A percentile compares a stretch with the other conserved stretches of the same genome.
phyloP scores from a whole-genome alignment of 129 eudicot species.

The Artemisia argyi region DNA sequence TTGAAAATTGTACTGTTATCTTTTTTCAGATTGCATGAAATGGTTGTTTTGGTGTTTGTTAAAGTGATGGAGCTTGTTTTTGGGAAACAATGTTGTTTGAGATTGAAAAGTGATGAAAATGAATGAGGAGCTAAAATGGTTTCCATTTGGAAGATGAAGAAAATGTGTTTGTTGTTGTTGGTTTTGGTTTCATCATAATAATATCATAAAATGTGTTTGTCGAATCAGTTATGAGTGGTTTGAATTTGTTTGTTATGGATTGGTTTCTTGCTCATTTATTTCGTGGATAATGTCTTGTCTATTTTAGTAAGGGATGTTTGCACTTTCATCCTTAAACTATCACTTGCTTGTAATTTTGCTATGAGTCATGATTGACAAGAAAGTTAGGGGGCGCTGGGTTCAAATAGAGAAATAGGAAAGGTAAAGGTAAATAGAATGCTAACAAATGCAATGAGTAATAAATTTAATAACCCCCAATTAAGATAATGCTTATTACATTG shows the following conservation, averaged over 20 bases:
- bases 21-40: slow-evolving; percentile 58
- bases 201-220: slow-evolving; percentile 27
- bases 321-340: background rate
- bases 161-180: slow-evolving; percentile 23
- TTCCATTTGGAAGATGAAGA: slow-evolving; percentile 58
- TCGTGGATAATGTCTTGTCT: slow-evolving; percentile 57
- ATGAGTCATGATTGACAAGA: background rate
- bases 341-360: background rate
- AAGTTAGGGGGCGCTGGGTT: too few relatives aligned
- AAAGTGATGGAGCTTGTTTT: slow-evolving; percentile 37
- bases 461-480: too few relatives aligned
- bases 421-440: too few relatives aligned
- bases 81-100: slow-evolving; percentile 40
- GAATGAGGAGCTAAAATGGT: slow-evolving; percentile 86
- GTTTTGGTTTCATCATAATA: slow-evolving; percentile 1
- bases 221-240: slow-evolving; percentile 47
- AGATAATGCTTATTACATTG: too few relatives aligned
- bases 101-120: slow-evolving; percentile 55
- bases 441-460: too few relatives aligned
- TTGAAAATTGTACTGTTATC: slow-evolving; percentile 10
- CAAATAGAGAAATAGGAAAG: too few relatives aligned
- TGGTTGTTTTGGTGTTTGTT: slow-evolving; percentile 44
- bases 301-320: background rate
- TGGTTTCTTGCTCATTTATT: slow-evolving; percentile 30
- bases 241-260: slow-evolving; percentile 53